phyloP scores from a whole-genome alignment of 164 flowering plant species.

The Umbellularia californica region DNA sequence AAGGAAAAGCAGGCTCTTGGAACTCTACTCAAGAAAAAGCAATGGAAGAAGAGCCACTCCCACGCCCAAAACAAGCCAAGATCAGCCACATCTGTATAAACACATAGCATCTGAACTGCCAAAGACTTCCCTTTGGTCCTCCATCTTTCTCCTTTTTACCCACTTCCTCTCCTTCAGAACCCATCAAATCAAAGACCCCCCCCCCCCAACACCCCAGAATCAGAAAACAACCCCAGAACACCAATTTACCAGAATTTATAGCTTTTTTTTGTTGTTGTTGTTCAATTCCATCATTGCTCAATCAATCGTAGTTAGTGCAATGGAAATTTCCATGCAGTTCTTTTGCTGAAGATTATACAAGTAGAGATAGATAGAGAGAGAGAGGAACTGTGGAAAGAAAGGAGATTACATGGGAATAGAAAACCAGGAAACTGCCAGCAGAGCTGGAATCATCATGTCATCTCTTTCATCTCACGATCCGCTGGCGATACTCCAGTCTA shows the following conservation, averaged over 20 bases:
- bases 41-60: slow-evolving; percentile 17
- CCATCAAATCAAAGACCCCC: slow-evolving; percentile 34
- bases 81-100: slow-evolving; percentile 8
- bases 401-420: slow-evolving; percentile 7
- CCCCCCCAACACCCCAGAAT: too few species aligned
- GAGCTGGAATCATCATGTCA: slow-evolving; percentile 2
- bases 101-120: slow-evolving; percentile 16
- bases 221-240: not conserved
- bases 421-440: not conserved
- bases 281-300: slow-evolving; percentile 27
- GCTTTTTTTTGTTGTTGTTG: not conserved
- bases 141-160: slow-evolving; percentile 26
- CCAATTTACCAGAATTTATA: not conserved
- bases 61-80: slow-evolving; percentile 7
- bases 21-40: slow-evolving; percentile 7
- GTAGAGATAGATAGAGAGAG: slow-evolving; percentile 5
- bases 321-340: too few species aligned
- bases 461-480: slow-evolving; percentile 14
- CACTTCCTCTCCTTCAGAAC: slow-evolving; percentile 40
- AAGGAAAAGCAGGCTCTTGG: slow-evolving; percentile 9
- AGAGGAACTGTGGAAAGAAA: not conserved
- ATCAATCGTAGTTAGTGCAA: slow-evolving; percentile 8
- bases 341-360: not conserved
- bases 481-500: slow-evolving; percentile 32
- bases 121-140: slow-evolving; percentile 6